Evolutionary conservation across 495 filamentous ascomycete genomes (phyloP), one percentile per base, ranked within the genome.

Genomic region (Talaromyces liani): DNA sequence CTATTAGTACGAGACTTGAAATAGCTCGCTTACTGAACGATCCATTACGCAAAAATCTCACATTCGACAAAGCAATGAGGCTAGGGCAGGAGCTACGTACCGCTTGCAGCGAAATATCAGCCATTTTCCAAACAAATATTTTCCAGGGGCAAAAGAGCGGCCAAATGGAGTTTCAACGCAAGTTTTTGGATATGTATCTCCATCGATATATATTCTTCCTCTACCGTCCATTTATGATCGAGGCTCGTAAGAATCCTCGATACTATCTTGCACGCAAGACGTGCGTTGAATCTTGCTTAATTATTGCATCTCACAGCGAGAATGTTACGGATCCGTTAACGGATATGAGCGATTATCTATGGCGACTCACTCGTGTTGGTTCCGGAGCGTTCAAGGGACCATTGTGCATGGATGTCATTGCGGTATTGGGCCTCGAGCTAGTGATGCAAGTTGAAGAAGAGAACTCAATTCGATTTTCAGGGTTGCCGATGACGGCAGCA

Each of bases 191-290:
- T 51, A 72, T 72, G 54, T 60, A 76, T 4, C 63, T 81, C 2
- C 81, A 73, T 39, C 73, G 78, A 18, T 82, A 80, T 63, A 64
- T 82, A 60, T 58, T 83, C 2, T 66, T 71, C 31, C 70, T 84
- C 5, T 80, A 84, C 65, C 65, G 67, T 24, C 73, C 77, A 1
- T 84, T 81, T 64, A 75, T 74, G 56, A 66, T 67, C 25, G 66
- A 77, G 61, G 76, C 80, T 36, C 69, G 68, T 6, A 66, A 64
- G 16, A 74, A 82, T 60, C 79, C 76, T 0, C 57, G 73, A 31
- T 83, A 74, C 68, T 75, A 80, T 67, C 80, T 76, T 62, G 82
- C 81, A 5, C 76, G 72, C 16, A 83, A 79, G 64, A 69, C 72
- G n/a, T 72, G 69, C 47, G 65, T 85, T 1, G 80, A 84, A 22